Evolutionary conservation across 1,284 basidiomycete species (phyloP).

Genomic region (Trametes pubescens): DNA sequence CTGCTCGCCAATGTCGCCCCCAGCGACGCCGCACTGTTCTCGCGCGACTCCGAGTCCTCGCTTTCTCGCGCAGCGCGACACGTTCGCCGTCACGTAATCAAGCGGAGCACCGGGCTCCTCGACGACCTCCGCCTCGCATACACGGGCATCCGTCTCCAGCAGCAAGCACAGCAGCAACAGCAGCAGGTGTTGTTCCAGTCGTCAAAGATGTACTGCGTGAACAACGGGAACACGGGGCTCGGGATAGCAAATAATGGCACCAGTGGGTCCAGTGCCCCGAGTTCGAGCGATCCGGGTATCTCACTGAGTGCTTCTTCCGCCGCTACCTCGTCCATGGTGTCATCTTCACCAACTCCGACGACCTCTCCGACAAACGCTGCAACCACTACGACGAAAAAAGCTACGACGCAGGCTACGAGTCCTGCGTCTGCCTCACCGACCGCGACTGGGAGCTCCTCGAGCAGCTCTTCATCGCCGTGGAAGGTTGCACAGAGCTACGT

Average conservation of each 20-base stretch:
- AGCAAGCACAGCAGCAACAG: conserved; percentile 1
- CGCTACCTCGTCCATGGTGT: conserved; percentile 1
- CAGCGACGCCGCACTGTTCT: conserved; percentile 47
- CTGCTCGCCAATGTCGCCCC: conserved; percentile 46
- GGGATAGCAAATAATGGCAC: conserved; percentile 19
- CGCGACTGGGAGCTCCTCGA: conserved; percentile 7
- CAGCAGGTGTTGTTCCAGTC: conserved; percentile 21
- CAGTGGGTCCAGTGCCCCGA: conserved; percentile 27
- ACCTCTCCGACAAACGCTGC: background rate
- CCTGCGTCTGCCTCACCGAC: conserved; percentile 17
- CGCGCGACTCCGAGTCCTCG: conserved; percentile 45
- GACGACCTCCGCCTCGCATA: conserved; percentile 71
- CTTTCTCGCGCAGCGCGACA: conserved; percentile 35
- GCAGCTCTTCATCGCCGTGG: conserved; percentile 40
- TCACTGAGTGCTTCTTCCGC: conserved; percentile 21
- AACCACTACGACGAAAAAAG: background rate
- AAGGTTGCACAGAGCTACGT: conserved; percentile 41
- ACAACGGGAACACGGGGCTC: conserved; percentile 30
- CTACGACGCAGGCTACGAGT: conserved; percentile 14
- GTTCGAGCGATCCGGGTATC: conserved; percentile 12
- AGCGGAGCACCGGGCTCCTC: conserved; percentile 62
- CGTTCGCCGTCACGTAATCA: conserved; percentile 50
- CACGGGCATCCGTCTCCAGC: conserved; percentile 46
- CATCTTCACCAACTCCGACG: background rate
- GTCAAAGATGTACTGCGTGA: conserved; percentile 39